Evolutionary conservation across 495 filamentous ascomycete genomes (phyloP), one percentile per base, ranked within the genome.

Genomic region (Talaromyces adpressus): DNA sequence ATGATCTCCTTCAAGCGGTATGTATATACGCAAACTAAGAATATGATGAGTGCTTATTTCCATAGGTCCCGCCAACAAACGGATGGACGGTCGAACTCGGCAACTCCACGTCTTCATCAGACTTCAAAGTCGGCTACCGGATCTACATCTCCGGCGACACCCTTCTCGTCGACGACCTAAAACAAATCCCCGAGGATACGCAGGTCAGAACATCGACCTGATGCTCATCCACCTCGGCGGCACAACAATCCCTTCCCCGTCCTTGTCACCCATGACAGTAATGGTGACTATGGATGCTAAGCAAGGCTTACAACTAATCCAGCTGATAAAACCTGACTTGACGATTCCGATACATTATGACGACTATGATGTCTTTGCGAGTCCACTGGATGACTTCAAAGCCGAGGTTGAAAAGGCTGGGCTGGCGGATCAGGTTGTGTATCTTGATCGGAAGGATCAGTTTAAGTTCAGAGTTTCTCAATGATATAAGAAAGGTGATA

Each of bases 81-180:
- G 89, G 87, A 39, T 91, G 87, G 87, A 81, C 91, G 70, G 59
- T 91, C 5, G 87, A 90, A 66, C 73, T 90, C 22, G 87, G 87
- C 5, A 77, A 81, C 62, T 62, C 32, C 32, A 53, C 62, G 20
- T 62, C 67, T 4, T 65, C 53, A 7, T 64, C 70, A 2, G 64
- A 69, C 4, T 73, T 85, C 58, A 65, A 81, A 25, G 73, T 69
- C 49, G 83, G 85, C 4, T 88, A 88, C 64, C 71, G 84, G 27
- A 89, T 91, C 65, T 91, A 89, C 74, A 88, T 91, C 57, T 85
- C 86, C 0, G 88, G 87, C 49, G 87, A 91, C 72, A 91, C 87
- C n/a, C 72, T 91, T 6, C 73, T 88, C 57, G 77, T 86, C 41
- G 78, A 86, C 67, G 85, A 89, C 61, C 79, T 90, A 0, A 72